Base-by-base conservation (phyloP, 1,284 basidiomycete genomes). In the Sporisorium sorghi region DNA sequence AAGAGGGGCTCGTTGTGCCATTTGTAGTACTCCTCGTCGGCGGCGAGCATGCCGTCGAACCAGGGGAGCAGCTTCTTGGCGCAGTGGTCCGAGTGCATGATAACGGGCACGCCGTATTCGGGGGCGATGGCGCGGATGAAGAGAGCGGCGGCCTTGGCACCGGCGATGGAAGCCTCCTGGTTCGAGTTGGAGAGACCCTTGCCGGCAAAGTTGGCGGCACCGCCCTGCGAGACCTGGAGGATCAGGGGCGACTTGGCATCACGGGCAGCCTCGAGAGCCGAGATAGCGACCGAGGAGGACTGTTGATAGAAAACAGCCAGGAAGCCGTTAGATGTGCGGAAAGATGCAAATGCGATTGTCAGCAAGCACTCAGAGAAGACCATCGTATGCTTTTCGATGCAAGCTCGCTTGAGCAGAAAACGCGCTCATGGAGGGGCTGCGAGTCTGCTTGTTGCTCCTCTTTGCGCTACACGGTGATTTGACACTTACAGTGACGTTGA, bases 11-110 rank as follows among this genome's bases (percentile, higher is more conserved):
- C 93, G 76, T 91, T 89, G 88, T 97, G 89, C 80, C 83, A 87
- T 87, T 93, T 93, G 90, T 88, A 97, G 89, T 97, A 94, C 28
- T 89, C 92, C 87, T 97, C 93, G 86, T 99, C 92, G 64, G 96
- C 96, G 58, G 90, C 91, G 85, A 99, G 93, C 97, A 99, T 98
- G 73, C 94, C 96, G 85, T 99, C 97, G 87, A 98, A 97, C 97
- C 97, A 99, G 15, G 92, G 95, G 65, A 99, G 90, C 76, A 99
- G 93, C 87, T 99, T 99, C 86, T 97, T 89, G 51, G 97, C 97
- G 85, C 97, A 99, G 88, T 99, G 97, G 87, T 99, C 97, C 73
- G 93, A 93, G 91, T 99, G 97, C 85, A 99, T 88, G 75, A 99
- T 90, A 82, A 99, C 97, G 80, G 97, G 97, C 73, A 85, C 76